A percentile compares a stretch with the other conserved stretches of the same genome.
phyloP scores from a whole-genome alignment of 1,284 basidiomycete species.

The Trichosporon sp. region DNA sequence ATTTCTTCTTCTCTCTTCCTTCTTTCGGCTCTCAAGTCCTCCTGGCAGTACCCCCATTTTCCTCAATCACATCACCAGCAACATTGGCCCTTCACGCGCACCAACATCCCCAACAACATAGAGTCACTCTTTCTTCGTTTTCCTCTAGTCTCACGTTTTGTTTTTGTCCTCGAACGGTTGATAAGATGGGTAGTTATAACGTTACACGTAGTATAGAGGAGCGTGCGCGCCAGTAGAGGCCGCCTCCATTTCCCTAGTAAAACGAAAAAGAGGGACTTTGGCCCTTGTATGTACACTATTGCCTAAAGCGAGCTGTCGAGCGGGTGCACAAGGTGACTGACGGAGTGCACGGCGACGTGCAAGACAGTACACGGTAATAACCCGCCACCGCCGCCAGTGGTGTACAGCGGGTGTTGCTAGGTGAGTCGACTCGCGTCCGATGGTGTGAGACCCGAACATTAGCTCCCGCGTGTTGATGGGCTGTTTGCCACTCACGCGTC shows the following conservation, averaged over 20 bases:
- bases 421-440: slow-evolving; percentile 7
- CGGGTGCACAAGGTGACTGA: too few species aligned
- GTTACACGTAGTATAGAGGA: slow-evolving; percentile 20
- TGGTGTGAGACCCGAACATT: neutral
- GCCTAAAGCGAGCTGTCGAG: neutral
- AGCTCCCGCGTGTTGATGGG: neutral
- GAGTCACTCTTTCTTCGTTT: slow-evolving; percentile 19
- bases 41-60: neutral
- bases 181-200: slow-evolving; percentile 8
- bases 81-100: slow-evolving; percentile 7
- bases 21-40: too few species aligned
- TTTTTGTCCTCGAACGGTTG: neutral
- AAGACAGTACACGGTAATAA: neutral
- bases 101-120: neutral
- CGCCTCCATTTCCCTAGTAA: slow-evolving; percentile 11
- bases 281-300: slow-evolving; percentile 19
- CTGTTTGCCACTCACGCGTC: slow-evolving; percentile 15
- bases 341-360: too few species aligned
- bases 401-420: neutral
- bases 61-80: neutral
- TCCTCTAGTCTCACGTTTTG: neutral
- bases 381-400: too few species aligned
- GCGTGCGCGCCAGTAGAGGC: neutral
- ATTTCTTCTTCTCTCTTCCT: neutral
- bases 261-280: slow-evolving; percentile 19